Evolutionary conservation across 1,284 basidiomycete species (phyloP).

Genomic region (Ustilago shanxiensis): DNA sequence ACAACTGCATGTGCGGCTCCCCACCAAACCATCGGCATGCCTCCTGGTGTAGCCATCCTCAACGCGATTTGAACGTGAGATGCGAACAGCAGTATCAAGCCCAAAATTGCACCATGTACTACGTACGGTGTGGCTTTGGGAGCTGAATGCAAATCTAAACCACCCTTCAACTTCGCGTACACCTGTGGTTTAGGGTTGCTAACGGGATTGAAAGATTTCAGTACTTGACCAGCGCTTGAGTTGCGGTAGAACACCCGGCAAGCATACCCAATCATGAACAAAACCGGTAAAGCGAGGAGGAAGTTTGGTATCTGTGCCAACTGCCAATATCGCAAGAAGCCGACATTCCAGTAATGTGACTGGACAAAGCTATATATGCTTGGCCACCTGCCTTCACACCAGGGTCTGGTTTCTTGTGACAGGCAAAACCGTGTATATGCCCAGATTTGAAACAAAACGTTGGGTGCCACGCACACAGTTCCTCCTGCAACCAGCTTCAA

Average conservation of each 20-base stretch:
- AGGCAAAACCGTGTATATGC: slow-evolving; percentile 80
- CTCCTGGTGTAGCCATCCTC: slow-evolving; percentile 78
- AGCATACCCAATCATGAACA: slow-evolving; percentile 16
- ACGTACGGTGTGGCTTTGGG: slow-evolving; percentile 75
- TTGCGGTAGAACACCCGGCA: slow-evolving; percentile 63
- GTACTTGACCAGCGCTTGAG: not conserved
- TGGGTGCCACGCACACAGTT: slow-evolving; percentile 73
- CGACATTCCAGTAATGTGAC: slow-evolving; percentile 84
- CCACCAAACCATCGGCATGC: slow-evolving; percentile 87
- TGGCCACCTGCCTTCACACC: slow-evolving; percentile 79
- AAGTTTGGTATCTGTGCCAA: slow-evolving; percentile 87
- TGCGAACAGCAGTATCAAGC: slow-evolving; percentile 78
- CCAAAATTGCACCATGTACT: slow-evolving; percentile 76
- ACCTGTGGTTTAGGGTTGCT: not conserved
- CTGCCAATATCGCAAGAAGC: slow-evolving; percentile 89
- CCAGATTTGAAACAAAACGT: slow-evolving; percentile 78
- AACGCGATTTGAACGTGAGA: slow-evolving; percentile 93
- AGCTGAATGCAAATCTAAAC: not conserved
- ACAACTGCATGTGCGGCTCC: slow-evolving; percentile 76
- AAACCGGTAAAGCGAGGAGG: slow-evolving; percentile 81
- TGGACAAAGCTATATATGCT: slow-evolving; percentile 88
- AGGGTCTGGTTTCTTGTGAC: slow-evolving; percentile 71
- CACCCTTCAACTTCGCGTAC: not conserved
- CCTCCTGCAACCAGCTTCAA: slow-evolving; percentile 3
- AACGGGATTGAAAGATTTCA: slow-evolving; percentile 57